These are phyloP conservation scores for Sporothrix protearum DNA, from an alignment of 2,329 filamentous ascomycete species.

Conservation along the genomic window DNA sequence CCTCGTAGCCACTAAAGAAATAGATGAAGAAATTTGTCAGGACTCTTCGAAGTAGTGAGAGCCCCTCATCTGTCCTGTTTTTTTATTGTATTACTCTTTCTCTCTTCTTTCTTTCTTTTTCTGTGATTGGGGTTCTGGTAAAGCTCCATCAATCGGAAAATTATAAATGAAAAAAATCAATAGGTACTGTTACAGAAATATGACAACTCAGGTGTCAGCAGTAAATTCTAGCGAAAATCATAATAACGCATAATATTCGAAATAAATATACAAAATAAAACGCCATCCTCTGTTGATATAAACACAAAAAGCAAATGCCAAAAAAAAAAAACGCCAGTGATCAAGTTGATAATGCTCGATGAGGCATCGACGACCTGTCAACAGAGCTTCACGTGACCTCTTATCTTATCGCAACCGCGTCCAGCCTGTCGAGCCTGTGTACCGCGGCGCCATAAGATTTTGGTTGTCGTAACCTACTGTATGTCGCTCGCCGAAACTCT, in stretches of 20 bases:
- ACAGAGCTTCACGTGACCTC: slow-evolving; percentile 12
- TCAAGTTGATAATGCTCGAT: background rate
- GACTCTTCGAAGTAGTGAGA: too few relatives aligned
- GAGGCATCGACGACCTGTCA: background rate
- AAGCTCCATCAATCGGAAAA: background rate
- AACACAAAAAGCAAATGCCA: background rate
- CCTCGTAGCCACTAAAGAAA: too few relatives aligned
- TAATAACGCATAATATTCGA: background rate
- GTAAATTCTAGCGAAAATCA: background rate
- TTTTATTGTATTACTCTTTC: too few relatives aligned
- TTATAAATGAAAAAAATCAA: background rate
- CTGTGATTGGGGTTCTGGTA: background rate
- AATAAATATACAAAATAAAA: background rate
- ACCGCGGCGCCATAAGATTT: slow-evolving; percentile 21
- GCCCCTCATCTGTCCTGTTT: too few relatives aligned
- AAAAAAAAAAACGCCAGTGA: background rate
- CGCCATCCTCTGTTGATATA: too few relatives aligned
- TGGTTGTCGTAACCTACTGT: slow-evolving; percentile 24
- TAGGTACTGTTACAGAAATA: background rate
- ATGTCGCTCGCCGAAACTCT: slow-evolving; percentile 13
- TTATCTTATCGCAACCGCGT: slow-evolving; percentile 24
- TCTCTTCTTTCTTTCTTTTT: background rate
- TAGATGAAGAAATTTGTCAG: too few relatives aligned
- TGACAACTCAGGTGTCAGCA: background rate
- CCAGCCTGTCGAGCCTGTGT: background rate